Percentiles rank a stretch among this genome's conserved stretches.
Evolutionary conservation across 805 yeast genomes (phyloP).

Genomic region (Lipomyces spencermartinsiae): DNA sequence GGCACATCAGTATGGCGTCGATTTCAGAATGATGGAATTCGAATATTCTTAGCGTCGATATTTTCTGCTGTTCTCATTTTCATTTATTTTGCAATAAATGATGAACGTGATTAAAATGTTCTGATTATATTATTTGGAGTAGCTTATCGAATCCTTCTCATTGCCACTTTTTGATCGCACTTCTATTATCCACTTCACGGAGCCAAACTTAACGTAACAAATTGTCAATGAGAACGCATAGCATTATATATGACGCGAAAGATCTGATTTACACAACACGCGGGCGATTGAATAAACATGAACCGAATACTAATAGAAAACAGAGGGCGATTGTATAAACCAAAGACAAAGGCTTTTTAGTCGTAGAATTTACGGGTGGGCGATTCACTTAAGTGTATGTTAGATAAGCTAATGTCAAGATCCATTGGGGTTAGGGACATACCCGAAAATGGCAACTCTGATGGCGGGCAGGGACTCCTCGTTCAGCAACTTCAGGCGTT

Average conservation of each 20-base stretch:
- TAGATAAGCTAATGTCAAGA: background rate
- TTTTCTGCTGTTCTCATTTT: background rate
- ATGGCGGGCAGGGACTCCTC: constrained; percentile 91
- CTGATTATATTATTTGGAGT: background rate
- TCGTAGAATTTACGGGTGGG: constrained; percentile 88
- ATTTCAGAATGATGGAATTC: background rate
- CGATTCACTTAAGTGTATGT: constrained; percentile 12
- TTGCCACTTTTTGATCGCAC: background rate
- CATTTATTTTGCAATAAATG: background rate
- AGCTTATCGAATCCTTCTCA: background rate
- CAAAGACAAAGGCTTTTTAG: constrained; percentile 46
- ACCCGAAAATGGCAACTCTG: constrained; percentile 87
- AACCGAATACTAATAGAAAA: background rate
- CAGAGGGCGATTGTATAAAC: background rate
- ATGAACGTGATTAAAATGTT: background rate
- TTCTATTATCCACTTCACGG: background rate
- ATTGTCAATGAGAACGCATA: background rate
- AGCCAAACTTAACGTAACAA: background rate
- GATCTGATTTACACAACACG: background rate
- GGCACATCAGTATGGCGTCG: background rate
- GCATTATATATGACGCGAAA: background rate
- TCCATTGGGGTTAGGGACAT: constrained; percentile 2
- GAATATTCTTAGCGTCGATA: background rate
- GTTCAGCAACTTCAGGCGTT: constrained; percentile 82
- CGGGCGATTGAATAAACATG: background rate